Percentiles rank a stretch among this genome's conserved stretches.
phyloP scores from a whole-genome alignment of 768 basidiomycete genomes.

The Mycena maculata region DNA sequence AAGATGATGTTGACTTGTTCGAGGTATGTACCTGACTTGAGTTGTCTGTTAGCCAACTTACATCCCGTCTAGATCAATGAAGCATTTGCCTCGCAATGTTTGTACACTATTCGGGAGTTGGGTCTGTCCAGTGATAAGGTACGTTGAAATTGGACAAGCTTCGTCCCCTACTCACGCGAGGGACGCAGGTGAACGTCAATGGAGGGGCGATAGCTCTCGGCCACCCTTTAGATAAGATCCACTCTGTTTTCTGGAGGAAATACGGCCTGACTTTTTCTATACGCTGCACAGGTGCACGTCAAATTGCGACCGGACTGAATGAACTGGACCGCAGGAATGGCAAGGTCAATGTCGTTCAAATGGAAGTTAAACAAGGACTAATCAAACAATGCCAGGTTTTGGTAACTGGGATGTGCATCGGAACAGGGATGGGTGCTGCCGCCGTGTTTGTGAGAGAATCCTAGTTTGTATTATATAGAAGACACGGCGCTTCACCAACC shows the following conservation, averaged over 20 bases:
- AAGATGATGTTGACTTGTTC: conserved; percentile 81
- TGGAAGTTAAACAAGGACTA: neutral
- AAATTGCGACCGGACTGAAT: conserved; percentile 85
- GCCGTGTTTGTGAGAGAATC: conserved; percentile 73
- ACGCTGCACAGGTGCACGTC: conserved; percentile 88
- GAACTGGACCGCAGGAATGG: conserved; percentile 76
- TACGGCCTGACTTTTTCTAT: conserved; percentile 36
- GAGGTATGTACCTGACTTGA: conserved; percentile 63
- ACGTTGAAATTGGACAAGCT: neutral
- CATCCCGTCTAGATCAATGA: conserved; percentile 78
- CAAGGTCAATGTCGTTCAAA: conserved; percentile 58
- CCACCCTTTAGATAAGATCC: conserved; percentile 80
- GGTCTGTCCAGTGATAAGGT: conserved; percentile 64
- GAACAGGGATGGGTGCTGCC: conserved; percentile 93
- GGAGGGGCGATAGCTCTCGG: conserved; percentile 92
- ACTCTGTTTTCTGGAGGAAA: neutral
- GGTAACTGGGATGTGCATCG: conserved; percentile 91
- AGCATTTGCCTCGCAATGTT: conserved; percentile 87
- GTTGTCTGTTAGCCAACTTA: neutral
- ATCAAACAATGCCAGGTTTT: conserved; percentile 63
- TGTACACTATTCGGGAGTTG: conserved; percentile 77
- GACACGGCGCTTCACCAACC: too few relatives aligned
- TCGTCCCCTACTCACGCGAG: conserved; percentile 39
- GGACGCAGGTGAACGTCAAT: conserved; percentile 85
- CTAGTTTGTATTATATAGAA: neutral